These are phyloP conservation scores for Cystofilobasidium capitatum DNA, from an alignment of 768 basidiomycete species.

Conservation along the genomic window DNA sequence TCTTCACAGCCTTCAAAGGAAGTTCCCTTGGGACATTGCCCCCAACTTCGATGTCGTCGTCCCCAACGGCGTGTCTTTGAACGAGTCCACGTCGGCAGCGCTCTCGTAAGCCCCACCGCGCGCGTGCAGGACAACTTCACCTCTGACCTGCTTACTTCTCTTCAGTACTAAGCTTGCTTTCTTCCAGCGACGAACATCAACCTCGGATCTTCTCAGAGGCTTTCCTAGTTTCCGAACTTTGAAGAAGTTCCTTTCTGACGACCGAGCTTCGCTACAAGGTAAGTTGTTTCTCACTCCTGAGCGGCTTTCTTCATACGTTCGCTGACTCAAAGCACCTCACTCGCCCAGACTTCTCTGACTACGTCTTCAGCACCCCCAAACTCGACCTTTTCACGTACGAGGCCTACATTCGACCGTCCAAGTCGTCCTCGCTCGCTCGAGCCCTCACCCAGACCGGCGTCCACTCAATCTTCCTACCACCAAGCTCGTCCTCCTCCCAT, in stretches of 20 bases:
- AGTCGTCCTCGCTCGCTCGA: not conserved
- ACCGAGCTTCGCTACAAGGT: not conserved
- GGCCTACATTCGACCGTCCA: not conserved
- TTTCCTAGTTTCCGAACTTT: not conserved
- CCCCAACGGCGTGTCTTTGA: not conserved
- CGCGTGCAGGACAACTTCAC: not conserved
- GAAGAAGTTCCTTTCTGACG: not conserved
- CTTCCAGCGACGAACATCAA: constrained; percentile 10
- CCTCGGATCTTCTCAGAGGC: not conserved
- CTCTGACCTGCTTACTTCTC: not conserved
- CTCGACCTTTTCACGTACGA: constrained; percentile 8
- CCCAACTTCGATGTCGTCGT: constrained; percentile 13
- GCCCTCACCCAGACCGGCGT: not conserved
- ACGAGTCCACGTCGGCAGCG: not conserved
- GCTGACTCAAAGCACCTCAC: too few species aligned
- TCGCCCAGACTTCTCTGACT: not conserved
- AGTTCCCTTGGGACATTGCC: constrained; percentile 19
- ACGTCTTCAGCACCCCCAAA: not conserved
- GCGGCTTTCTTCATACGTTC: not conserved
- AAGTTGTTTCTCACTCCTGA: not conserved
- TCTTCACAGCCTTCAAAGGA: not conserved
- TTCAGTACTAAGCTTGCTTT: constrained; percentile 5
- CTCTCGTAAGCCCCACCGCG: constrained; percentile 1
- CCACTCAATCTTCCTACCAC: constrained; percentile 1
- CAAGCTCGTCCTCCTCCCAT: not conserved